Evolutionary conservation across 1,284 basidiomycete genomes (phyloP).

Genomic region (Pisolithus thermaeus): DNA sequence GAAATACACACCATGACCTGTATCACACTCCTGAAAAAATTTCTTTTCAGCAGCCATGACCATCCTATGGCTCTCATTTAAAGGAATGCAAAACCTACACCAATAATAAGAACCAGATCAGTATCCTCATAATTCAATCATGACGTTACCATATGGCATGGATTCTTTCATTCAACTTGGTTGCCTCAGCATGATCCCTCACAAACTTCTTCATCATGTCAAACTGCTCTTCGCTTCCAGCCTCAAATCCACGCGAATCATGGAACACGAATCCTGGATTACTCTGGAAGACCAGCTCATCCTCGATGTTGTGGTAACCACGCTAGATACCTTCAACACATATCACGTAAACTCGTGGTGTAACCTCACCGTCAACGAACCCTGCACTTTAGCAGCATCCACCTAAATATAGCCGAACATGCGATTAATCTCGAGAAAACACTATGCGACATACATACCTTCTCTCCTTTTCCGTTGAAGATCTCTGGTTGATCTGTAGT

Average conservation of each 20-base stretch:
- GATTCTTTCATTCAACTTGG: constrained; percentile 10
- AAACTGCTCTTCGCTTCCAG: constrained; percentile 14
- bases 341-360: background rate
- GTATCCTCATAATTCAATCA: background rate
- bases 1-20: background rate
- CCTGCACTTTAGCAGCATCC: background rate
- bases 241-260: constrained; percentile 22
- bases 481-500: background rate
- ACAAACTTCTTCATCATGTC: constrained; percentile 16
- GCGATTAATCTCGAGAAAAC: background rate
- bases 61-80: constrained; percentile 1
- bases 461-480: background rate
- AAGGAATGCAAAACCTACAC: constrained; percentile 7
- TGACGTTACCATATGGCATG: constrained; percentile 20
- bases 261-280: constrained; percentile 15
- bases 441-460: background rate
- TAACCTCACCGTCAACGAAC: constrained; percentile 6
- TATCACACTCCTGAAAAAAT: constrained; percentile 3
- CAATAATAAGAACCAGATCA: background rate
- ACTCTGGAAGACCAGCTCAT: constrained; percentile 20
- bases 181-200: background rate
- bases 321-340: constrained; percentile 10
- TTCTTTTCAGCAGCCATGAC: constrained; percentile 1
- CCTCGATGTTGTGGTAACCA: constrained; percentile 24
- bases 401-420: background rate